Percentiles rank a stretch among this genome's conserved stretches.
phyloP scores from a whole-genome alignment of 805 yeast genomes.

The Suhomyces vadensis region DNA sequence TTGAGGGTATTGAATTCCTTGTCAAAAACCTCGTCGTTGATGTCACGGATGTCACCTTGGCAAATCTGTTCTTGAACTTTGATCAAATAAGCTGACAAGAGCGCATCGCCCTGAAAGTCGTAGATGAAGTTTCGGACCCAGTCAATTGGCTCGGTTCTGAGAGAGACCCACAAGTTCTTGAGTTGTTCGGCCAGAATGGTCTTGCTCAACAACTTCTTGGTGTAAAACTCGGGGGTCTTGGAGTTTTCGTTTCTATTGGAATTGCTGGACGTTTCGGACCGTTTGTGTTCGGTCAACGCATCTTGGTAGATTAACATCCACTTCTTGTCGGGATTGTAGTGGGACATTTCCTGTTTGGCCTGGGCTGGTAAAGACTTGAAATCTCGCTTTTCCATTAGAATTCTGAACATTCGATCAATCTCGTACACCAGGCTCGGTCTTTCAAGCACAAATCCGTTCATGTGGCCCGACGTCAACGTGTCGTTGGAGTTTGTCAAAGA shows the following conservation, averaged over 20 bases:
- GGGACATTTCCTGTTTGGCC: constrained; percentile 75
- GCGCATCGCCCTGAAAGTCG: constrained; percentile 76
- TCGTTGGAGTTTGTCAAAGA: constrained; percentile 18
- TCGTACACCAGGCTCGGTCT: constrained; percentile 67
- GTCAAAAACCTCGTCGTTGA: constrained; percentile 56
- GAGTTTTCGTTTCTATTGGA: constrained; percentile 29
- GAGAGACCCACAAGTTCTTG: constrained; percentile 84
- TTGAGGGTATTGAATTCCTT: constrained; percentile 75
- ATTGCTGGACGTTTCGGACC: constrained; percentile 31
- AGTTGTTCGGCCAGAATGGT: constrained; percentile 67
- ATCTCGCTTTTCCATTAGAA: constrained; percentile 81
- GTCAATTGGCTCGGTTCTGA: constrained; percentile 79
- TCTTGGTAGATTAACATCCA: constrained; percentile 93
- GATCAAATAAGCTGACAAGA: constrained; percentile 59
- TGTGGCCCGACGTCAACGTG: constrained; percentile 14
- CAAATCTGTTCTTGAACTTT: constrained; percentile 52
- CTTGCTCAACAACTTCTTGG: constrained; percentile 70
- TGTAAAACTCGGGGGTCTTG: constrained; percentile 71
- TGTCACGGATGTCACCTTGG: constrained; percentile 30
- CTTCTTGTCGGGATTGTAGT: constrained; percentile 74
- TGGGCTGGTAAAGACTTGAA: constrained; percentile 66
- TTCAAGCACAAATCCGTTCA: constrained; percentile 46
- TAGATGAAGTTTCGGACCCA: constrained; percentile 81
- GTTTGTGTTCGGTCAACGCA: constrained; percentile 71
- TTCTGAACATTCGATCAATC: constrained; percentile 72